Conservation (phyloP, 176 grass and related monocot genomes). For the Musa itinerans region DNA sequence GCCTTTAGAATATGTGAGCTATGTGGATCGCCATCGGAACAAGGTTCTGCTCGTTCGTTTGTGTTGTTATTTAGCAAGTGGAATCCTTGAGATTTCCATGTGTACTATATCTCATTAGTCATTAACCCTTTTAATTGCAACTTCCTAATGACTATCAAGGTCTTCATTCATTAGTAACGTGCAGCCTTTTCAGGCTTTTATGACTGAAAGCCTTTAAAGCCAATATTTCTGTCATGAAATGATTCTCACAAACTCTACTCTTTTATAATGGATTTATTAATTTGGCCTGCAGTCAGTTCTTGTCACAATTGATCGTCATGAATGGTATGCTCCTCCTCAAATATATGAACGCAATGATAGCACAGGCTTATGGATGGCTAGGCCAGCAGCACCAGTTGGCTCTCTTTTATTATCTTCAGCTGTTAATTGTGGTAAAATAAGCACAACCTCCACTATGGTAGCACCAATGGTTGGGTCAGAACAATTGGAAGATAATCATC, state of each 20-base stretch:
- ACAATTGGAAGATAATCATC: conserved; percentile 56
- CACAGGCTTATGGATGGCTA: conserved; percentile 76
- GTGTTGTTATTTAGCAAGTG: not conserved
- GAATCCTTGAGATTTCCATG: not conserved
- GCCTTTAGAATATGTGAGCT: conserved; percentile 91
- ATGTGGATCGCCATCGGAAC: conserved; percentile 86
- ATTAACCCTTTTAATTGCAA: not conserved
- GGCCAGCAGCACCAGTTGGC: conserved; percentile 42
- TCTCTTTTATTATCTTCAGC: conserved; percentile 47
- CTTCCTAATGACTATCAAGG: not conserved
- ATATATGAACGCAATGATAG: conserved; percentile 73
- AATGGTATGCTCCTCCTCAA: conserved; percentile 86
- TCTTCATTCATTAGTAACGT: not conserved
- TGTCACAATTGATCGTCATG: conserved; percentile 84
- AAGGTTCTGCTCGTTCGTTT: conserved; percentile 39
- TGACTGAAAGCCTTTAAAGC: not conserved
- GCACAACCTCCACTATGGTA: conserved; percentile 35
- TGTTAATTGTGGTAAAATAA: conserved; percentile 28
- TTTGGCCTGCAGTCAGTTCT: conserved; percentile 57
- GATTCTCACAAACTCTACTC: not conserved
- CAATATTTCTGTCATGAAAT: too few relatives aligned
- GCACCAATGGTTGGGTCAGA: conserved; percentile 40
- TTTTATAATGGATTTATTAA: not conserved
- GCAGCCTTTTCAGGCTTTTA: not conserved
- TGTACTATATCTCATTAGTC: not conserved